phyloP scores from a whole-genome alignment of 163 green algal genomes.

The Chlorella variabilis region DNA sequence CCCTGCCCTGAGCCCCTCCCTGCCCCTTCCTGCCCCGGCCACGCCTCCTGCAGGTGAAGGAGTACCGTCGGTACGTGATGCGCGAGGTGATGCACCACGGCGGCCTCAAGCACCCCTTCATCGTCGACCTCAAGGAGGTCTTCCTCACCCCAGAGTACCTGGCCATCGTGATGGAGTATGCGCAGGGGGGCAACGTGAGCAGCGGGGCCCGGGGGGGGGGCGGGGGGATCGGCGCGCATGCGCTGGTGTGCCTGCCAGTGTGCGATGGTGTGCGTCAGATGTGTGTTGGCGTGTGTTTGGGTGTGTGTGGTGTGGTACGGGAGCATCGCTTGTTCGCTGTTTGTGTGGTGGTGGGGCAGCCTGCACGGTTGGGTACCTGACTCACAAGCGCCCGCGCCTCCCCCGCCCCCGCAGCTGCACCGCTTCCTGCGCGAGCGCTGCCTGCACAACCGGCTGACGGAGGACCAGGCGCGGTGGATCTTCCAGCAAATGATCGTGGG shows the following conservation, averaged over 20 bases:
- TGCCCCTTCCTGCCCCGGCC: neutral
- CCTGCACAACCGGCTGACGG: constrained; percentile 45
- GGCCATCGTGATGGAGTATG: constrained; percentile 74
- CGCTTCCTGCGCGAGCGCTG: constrained; percentile 18
- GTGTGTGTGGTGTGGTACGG: too few relatives aligned
- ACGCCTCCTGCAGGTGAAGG: constrained; percentile 57
- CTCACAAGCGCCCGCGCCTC: constrained; percentile 30
- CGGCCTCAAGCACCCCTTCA: constrained; percentile 47
- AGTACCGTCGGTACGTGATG: constrained; percentile 56
- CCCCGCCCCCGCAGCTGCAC: constrained; percentile 13
- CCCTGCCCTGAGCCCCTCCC: too few relatives aligned
- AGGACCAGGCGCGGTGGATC: constrained; percentile 88
- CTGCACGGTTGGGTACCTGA: too few relatives aligned
- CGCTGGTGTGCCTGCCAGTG: too few relatives aligned
- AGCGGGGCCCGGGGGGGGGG: too few relatives aligned
- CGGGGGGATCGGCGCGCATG: too few relatives aligned
- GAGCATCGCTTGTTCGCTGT: too few relatives aligned
- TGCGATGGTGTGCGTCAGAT: too few relatives aligned
- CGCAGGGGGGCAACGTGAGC: constrained; percentile 72
- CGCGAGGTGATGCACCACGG: constrained; percentile 53
- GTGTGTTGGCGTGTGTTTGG: too few relatives aligned
- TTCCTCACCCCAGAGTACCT: constrained; percentile 68
- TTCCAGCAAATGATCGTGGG: constrained; percentile 96
- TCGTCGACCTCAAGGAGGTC: constrained; percentile 45
- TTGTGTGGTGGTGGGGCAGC: too few relatives aligned